Conservation (phyloP, 495 filamentous ascomycete genomes). For the Penicillium roqueforti region DNA sequence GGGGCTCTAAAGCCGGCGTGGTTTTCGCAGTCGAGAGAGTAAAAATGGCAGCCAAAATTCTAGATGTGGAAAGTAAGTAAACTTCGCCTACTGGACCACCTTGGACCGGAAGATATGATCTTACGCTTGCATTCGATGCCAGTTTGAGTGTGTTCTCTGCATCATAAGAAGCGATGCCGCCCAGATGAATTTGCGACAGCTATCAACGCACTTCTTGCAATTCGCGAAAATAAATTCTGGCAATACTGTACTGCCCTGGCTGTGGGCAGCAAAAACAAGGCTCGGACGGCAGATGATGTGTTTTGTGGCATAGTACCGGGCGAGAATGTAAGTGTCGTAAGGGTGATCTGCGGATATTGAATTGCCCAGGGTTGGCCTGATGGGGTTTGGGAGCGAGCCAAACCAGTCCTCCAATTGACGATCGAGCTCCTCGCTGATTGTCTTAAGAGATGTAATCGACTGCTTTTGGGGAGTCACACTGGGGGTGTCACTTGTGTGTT, state of each 20-base stretch:
- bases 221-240: slow-evolving; percentile 12
- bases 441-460: slow-evolving; percentile 15
- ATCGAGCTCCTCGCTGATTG: slow-evolving; percentile 13
- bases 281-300: slow-evolving; percentile 21
- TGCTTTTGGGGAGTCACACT: not conserved
- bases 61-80: not conserved
- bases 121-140: slow-evolving; percentile 20
- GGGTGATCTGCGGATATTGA: slow-evolving; percentile 1
- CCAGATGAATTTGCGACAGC: slow-evolving; percentile 16
- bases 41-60: slow-evolving; percentile 18
- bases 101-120: not conserved
- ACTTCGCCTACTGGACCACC: not conserved
- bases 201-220: slow-evolving; percentile 16
- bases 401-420: slow-evolving; percentile 18
- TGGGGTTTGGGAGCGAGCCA: slow-evolving; percentile 7
- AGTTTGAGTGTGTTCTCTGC: slow-evolving; percentile 16
- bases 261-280: slow-evolving; percentile 16
- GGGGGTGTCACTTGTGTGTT: not conserved
- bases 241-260: not conserved
- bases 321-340: slow-evolving; percentile 16
- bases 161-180: slow-evolving; percentile 9
- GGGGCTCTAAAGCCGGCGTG: slow-evolving; percentile 11
- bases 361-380: slow-evolving; percentile 13
- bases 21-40: slow-evolving; percentile 17
- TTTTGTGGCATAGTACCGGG: slow-evolving; percentile 17